Percentiles rank a stretch among this genome's conserved stretches.
Conservation (phyloP, 176 grass and related monocot genomes). For the maize (Zea mays) region Zm-B73-REFERENCE-NAM-5.0 NC_050105.1:146905001-146905500, state of each 20-base stretch:
- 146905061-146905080: background rate
- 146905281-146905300: background rate
- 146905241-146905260: background rate
- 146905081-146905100: background rate
- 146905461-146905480: conserved; percentile 28
- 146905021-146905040: background rate
- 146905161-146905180: background rate
- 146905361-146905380: background rate
- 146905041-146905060: background rate
- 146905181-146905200: background rate
- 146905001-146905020: background rate
- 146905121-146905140: conserved; percentile 12
- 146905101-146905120: background rate
- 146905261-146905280: background rate
- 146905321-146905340: conserved; percentile 1
- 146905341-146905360: background rate
- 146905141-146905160: background rate
- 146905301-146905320: background rate
- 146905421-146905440: conserved; percentile 78
- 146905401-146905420: conserved; percentile 71
- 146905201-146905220: background rate
- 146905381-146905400: conserved; percentile 51
- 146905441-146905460: conserved; percentile 54
- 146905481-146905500: conserved; percentile 47
- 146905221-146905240: conserved; percentile 15